Percentiles rank a stretch among this genome's conserved stretches.
phyloP scores from a whole-genome alignment of 1,284 basidiomycete species.

The Trichosporon inkin region DNA sequence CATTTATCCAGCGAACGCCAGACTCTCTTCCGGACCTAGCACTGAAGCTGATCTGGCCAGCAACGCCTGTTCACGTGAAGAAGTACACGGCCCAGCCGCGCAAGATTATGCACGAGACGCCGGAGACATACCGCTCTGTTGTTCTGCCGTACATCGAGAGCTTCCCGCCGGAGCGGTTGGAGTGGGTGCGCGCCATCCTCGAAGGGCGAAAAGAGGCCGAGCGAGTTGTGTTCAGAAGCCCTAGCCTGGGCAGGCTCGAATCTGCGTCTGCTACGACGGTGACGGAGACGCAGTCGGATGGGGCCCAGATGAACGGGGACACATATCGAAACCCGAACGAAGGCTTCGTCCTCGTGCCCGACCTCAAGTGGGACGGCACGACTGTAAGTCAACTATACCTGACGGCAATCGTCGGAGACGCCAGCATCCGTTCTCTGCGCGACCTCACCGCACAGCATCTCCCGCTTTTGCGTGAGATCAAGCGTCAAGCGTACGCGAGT shows the following conservation, averaged over 20 bases:
- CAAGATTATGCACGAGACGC: conserved; percentile 74
- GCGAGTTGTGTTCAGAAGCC: conserved; percentile 65
- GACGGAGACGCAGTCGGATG: too few species aligned
- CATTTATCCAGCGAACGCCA: conserved; percentile 24
- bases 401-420: conserved; percentile 62
- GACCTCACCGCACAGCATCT: conserved; percentile 66
- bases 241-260: conserved; percentile 35
- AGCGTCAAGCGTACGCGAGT: conserved; percentile 58
- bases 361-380: conserved; percentile 87
- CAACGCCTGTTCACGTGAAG: conserved; percentile 73
- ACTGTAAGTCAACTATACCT: conserved; percentile 64
- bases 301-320: not conserved
- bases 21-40: conserved; percentile 38
- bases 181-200: conserved; percentile 88
- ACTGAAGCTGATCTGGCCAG: conserved; percentile 72
- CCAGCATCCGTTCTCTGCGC: conserved; percentile 62
- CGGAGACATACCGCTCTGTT: conserved; percentile 63
- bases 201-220: conserved; percentile 73
- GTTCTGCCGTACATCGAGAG: conserved; percentile 73
- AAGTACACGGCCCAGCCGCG: conserved; percentile 79
- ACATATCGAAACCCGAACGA: conserved; percentile 25
- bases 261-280: not conserved
- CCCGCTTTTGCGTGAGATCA: conserved; percentile 64
- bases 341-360: conserved; percentile 79
- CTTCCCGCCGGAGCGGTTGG: conserved; percentile 67